Conservation (phyloP, 2,329 filamentous ascomycete species). For the Aspergillus latus region DNA sequence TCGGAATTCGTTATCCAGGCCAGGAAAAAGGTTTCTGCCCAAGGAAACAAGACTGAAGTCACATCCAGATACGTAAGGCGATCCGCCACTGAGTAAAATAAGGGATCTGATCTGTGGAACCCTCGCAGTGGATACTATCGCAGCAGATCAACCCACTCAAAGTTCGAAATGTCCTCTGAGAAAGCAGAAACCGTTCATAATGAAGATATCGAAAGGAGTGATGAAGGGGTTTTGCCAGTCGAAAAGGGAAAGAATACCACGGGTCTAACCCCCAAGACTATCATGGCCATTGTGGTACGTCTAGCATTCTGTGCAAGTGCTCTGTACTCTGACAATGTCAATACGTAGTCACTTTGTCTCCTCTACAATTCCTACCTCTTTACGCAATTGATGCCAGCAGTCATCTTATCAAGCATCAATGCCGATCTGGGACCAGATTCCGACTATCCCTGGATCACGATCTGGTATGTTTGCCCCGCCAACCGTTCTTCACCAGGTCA, state of each 20-base stretch:
- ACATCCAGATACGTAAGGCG: background rate
- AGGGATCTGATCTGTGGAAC: background rate
- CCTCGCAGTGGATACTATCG: background rate
- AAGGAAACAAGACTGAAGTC: background rate
- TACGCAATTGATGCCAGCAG: slow-evolving; percentile 9
- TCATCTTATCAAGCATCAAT: slow-evolving; percentile 9
- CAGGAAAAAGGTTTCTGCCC: background rate
- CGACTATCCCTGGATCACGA: slow-evolving; percentile 8
- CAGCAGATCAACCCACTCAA: background rate
- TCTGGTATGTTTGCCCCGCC: background rate
- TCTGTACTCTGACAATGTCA: background rate
- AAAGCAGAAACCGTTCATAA: background rate
- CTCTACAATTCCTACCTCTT: slow-evolving; percentile 12
- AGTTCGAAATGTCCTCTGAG: background rate
- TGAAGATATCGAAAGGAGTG: background rate
- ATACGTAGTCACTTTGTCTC: background rate
- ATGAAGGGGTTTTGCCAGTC: background rate
- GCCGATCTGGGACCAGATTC: background rate
- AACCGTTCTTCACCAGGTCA: background rate
- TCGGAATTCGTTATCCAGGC: background rate
- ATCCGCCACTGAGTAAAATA: background rate
- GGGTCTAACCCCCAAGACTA: background rate
- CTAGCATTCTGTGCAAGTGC: no score
- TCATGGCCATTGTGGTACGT: background rate
- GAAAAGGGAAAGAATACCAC: background rate